Evolutionary conservation across 1,284 basidiomycete genomes (phyloP).

Genomic region (Mrakiaceae sp.): DNA sequence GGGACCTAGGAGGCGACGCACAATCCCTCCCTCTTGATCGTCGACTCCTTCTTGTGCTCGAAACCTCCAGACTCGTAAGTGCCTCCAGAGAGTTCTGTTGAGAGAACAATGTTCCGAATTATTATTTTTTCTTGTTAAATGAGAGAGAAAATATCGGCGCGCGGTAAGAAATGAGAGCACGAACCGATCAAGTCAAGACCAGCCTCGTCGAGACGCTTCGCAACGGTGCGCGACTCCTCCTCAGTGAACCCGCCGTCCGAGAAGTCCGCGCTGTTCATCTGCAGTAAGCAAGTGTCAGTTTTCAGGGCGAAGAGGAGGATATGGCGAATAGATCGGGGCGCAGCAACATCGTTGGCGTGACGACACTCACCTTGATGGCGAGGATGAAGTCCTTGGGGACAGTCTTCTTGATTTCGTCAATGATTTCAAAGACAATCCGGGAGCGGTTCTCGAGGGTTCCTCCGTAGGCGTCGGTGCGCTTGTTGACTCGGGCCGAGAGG

Average conservation of each 20-base stretch:
- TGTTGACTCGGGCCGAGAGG: slow-evolving; percentile 31
- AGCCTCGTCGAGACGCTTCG: slow-evolving; percentile 36
- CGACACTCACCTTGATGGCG: slow-evolving; percentile 40
- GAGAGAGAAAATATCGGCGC: no score
- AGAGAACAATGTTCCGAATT: no score
- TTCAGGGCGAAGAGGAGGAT: background rate
- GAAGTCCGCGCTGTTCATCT: slow-evolving; percentile 29
- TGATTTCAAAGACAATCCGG: slow-evolving; percentile 33
- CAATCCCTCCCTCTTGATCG: slow-evolving; percentile 36
- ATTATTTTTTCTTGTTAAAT: no score
- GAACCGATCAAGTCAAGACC: slow-evolving; percentile 40
- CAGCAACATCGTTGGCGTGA: slow-evolving; percentile 26
- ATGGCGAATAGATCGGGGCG: background rate
- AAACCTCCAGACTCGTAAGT: slow-evolving; percentile 36
- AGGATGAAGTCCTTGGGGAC: slow-evolving; percentile 37
- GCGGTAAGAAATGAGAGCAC: no score
- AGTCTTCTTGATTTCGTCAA: slow-evolving; percentile 31
- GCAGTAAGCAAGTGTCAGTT: slow-evolving; percentile 10
- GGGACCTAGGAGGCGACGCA: slow-evolving; percentile 27
- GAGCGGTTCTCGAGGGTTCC: slow-evolving; percentile 36
- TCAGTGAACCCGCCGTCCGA: slow-evolving; percentile 34
- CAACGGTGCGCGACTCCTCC: slow-evolving; percentile 30
- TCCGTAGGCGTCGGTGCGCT: slow-evolving; percentile 36
- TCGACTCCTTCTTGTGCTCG: slow-evolving; percentile 31
- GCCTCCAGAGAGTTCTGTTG: slow-evolving; percentile 31